Evolutionary conservation across 257 asterid species (phyloP).

Genomic region (Solanum bulbocastanum): DNA sequence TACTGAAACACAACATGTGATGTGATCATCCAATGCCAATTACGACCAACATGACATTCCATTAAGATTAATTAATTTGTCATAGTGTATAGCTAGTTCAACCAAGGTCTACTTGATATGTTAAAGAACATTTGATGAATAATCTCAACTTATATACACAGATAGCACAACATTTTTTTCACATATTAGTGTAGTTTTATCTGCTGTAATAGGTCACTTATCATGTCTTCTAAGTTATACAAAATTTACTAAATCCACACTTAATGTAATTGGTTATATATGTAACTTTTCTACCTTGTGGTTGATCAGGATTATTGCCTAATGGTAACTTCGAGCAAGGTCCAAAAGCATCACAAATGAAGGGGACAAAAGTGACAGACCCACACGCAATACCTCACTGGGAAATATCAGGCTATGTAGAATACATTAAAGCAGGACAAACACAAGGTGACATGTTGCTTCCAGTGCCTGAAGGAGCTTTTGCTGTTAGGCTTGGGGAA

Average conservation of each 20-base stretch:
- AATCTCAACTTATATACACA: background rate
- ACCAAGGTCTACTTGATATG: background rate
- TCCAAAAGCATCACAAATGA: slow-evolving; percentile 55
- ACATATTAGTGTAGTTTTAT: background rate
- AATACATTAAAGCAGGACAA: slow-evolving; percentile 72
- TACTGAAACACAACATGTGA: slow-evolving; percentile 11
- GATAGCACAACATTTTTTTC: background rate
- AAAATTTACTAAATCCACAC: background rate
- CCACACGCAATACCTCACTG: slow-evolving; percentile 55
- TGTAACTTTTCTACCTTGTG: background rate
- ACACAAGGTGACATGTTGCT: slow-evolving; percentile 79
- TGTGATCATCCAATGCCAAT: slow-evolving; percentile 2
- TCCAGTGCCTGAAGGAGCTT: slow-evolving; percentile 71
- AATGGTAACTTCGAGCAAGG: slow-evolving; percentile 75
- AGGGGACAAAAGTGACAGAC: slow-evolving; percentile 46
- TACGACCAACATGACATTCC: too few species aligned
- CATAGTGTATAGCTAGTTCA: background rate
- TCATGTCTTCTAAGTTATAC: background rate
- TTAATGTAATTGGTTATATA: background rate
- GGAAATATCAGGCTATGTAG: slow-evolving; percentile 66
- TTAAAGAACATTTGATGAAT: background rate
- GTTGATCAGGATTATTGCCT: slow-evolving; percentile 49
- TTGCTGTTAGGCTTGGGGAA: slow-evolving; percentile 74
- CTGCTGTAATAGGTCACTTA: background rate
- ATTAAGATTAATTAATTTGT: background rate